Evolutionary conservation across 345 rosid species (phyloP), one percentile per base, ranked within the genome.

Genomic region (Citrus mangshanensis): DNA sequence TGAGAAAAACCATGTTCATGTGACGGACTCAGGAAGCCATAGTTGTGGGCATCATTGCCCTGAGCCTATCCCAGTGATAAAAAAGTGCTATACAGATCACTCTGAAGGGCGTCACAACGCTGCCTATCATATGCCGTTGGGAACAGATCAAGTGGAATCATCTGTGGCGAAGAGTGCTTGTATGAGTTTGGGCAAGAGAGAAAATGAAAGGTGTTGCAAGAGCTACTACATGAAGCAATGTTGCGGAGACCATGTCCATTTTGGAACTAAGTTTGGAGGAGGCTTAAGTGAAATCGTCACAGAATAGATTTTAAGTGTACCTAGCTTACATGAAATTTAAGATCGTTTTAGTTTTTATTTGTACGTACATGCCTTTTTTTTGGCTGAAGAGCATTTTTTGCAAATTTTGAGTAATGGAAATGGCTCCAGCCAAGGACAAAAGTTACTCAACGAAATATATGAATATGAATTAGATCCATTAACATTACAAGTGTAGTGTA

Each of bases 211-310:
- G 32, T 75, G 71, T n/a, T 64, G 78, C 78, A 30, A 64, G 70
- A 75, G 61, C 71, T 64, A 74, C 77, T 42, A 75, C 71, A 64
- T 51, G 71, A 42, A 75, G 62, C 49, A 64, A 49, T 75, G 78
- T 13, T 75, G 78, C 34, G 46, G 40, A 12, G 22, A 64, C 4
- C 62, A 75, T 30, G 71, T 37, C 13, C 78, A 64, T 46, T 64
- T 75, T 63, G 71, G 78, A 75, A n/a, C 71, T 28, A 46, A 32
- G 28, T 30, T 64, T 9, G 46, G 32, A 62, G 67, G 68, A 37
- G 78, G 78, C 12, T 35, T 32, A 6, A 75, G 49, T 10, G 71
- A 65, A 75, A 64, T 75, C 51, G 46, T 75, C 21, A 46, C 71
- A 30, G 78, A 75, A n/a, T 49, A 75, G 78, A 62, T 32, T 54